A percentile compares a stretch with the other conserved stretches of the same genome.
Conservation (phyloP, 2,329 filamentous ascomycete genomes). For the Pseudogymnoascus sp. region DNA sequence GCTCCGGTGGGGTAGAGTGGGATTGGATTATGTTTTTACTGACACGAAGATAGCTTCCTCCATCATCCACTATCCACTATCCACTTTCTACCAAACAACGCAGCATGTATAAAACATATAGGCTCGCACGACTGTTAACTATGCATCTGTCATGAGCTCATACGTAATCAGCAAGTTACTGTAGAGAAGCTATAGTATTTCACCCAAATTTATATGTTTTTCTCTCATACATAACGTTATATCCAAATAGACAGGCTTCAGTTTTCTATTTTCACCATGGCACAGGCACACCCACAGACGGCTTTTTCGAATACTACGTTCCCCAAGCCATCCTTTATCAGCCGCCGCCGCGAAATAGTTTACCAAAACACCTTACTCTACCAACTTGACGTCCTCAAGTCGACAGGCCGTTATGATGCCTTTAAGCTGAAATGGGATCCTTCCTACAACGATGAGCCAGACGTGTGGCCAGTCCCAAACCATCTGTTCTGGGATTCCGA, state of each 20-base stretch:
- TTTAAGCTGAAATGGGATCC: constrained; percentile 52
- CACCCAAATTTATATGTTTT: not conserved
- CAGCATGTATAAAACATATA: not conserved
- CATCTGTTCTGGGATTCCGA: constrained; percentile 54
- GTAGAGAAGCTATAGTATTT: not conserved
- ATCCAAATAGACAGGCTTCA: not conserved
- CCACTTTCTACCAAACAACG: not conserved
- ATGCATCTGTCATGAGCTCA: not conserved
- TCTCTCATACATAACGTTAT: not conserved
- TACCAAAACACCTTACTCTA: constrained; percentile 40
- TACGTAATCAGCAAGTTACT: not conserved
- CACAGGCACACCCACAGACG: constrained; percentile 34
- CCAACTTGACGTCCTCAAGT: constrained; percentile 45
- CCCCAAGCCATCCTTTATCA: constrained; percentile 28
- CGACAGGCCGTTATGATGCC: constrained; percentile 49
- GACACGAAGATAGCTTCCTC: not conserved
- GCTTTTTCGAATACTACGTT: constrained; percentile 32
- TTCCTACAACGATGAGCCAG: constrained; percentile 41
- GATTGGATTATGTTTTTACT: not conserved
- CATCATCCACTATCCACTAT: not conserved
- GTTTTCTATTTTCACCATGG: constrained; percentile 23
- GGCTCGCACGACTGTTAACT: not conserved
- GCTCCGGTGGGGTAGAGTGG: not conserved
- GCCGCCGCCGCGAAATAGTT: constrained; percentile 34
- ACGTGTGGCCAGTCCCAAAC: constrained; percentile 49